Evolutionary conservation across 2,329 filamentous ascomycete genomes (phyloP).

Genomic region (Byssochlamys sp.): DNA sequence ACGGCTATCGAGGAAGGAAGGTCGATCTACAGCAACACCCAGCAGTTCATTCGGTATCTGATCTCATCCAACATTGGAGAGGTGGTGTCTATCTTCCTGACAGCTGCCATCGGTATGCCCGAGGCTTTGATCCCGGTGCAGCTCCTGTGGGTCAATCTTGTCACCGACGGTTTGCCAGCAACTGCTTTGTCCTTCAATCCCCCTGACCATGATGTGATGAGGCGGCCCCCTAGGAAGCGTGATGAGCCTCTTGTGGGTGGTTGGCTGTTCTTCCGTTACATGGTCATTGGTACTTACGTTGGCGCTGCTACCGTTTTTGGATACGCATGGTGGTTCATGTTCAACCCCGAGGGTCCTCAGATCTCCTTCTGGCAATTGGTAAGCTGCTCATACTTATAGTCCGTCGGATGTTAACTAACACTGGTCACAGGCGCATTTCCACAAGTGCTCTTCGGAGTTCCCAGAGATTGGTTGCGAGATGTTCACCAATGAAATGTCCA

Average conservation of each 20-base stretch:
- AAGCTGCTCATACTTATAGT: constrained; percentile 21
- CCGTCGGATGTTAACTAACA: constrained; percentile 4
- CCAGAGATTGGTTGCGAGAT: constrained; percentile 84
- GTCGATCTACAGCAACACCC: constrained; percentile 98
- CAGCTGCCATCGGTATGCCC: constrained; percentile 90
- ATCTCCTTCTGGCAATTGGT: constrained; percentile 80
- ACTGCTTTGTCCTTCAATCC: constrained; percentile 97
- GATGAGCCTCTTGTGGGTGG: constrained; percentile 86
- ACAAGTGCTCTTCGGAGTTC: constrained; percentile 78
- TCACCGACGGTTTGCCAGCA: constrained; percentile 91
- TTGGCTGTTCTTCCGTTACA: constrained; percentile 95
- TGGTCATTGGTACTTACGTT: constrained; percentile 92
- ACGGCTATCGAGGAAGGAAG: constrained; percentile 91
- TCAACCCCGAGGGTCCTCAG: constrained; percentile 77
- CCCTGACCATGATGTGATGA: constrained; percentile 97
- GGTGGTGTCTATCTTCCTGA: constrained; percentile 97
- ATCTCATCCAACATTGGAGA: constrained; percentile 99
- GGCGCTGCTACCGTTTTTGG: constrained; percentile 89
- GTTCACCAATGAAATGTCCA: constrained; percentile 76
- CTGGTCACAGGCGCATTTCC: constrained; percentile 61
- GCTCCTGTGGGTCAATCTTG: constrained; percentile 95
- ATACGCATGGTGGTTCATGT: constrained; percentile 99
- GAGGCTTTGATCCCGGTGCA: constrained; percentile 95
- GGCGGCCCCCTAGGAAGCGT: constrained; percentile 76
- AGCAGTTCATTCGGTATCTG: constrained; percentile 97